Percentiles rank a stretch among this genome's conserved stretches.
These are phyloP conservation scores for Knoxia roxburghii DNA, from an alignment of 257 asterid genomes.

Conservation along the genomic window DNA sequence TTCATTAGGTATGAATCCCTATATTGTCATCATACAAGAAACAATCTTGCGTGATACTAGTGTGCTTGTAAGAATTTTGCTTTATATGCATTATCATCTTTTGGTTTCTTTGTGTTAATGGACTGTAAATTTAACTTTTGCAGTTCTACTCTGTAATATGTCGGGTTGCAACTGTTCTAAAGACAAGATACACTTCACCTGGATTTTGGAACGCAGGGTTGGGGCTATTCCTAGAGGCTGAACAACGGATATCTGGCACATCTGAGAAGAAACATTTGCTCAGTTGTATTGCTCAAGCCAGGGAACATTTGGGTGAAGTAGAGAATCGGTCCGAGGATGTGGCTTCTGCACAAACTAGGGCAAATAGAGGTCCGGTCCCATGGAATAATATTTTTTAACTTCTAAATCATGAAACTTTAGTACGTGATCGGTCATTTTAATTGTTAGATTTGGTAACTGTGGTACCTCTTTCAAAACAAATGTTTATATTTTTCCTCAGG, in stretches of 20 bases:
- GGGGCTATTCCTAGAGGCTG: conserved; percentile 65
- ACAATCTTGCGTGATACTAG: neutral
- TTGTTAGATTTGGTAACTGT: conserved; percentile 13
- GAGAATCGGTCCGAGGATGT: conserved; percentile 39
- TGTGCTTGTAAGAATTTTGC: neutral
- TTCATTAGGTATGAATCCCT: neutral
- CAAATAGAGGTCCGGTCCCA: conserved; percentile 63
- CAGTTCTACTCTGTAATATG: conserved; percentile 71
- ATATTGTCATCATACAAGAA: neutral
- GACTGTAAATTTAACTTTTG: conserved; percentile 12
- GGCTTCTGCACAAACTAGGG: conserved; percentile 30
- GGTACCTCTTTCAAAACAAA: neutral
- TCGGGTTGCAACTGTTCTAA: conserved; percentile 80
- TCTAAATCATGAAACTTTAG: neutral
- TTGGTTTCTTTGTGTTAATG: neutral
- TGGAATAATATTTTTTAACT: neutral
- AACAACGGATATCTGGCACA: conserved; percentile 39
- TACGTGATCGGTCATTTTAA: neutral
- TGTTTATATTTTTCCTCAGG: conserved; percentile 39
- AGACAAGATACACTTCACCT: conserved; percentile 84
- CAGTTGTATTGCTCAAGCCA: conserved; percentile 60
- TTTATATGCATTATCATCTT: neutral
- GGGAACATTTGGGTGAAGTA: conserved; percentile 55
- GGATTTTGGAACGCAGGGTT: conserved; percentile 94
- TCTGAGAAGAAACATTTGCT: conserved; percentile 62